Conservation (phyloP, 495 filamentous ascomycete species). For the Apodospora peruviana region DNA sequence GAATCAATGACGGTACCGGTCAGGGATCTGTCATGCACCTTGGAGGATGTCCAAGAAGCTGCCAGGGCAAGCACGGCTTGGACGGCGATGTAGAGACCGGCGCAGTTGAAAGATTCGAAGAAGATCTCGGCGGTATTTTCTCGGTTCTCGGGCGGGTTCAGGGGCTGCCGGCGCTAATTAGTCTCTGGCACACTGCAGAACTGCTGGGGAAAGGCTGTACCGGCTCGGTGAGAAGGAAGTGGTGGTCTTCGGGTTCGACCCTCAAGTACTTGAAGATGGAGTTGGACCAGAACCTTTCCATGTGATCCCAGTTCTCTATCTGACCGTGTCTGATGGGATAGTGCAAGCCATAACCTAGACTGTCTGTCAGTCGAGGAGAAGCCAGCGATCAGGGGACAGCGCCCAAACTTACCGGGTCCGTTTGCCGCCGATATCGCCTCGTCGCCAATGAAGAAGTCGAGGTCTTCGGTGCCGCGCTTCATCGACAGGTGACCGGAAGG, state of each 20-base stretch:
- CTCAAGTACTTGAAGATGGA: slow-evolving; percentile 99
- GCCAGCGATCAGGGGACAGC: not conserved
- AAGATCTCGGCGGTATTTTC: slow-evolving; percentile 99
- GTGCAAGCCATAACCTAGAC: slow-evolving; percentile 82
- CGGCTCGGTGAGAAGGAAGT: slow-evolving; percentile 95
- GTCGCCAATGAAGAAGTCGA: slow-evolving; percentile 99
- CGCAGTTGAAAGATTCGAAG: slow-evolving; percentile 99
- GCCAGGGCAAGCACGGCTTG: slow-evolving; percentile 95
- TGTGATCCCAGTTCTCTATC: slow-evolving; percentile 98
- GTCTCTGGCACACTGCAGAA: not conserved
- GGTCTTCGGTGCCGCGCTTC: slow-evolving; percentile 93
- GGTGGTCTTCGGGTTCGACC: slow-evolving; percentile 96
- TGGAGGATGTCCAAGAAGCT: slow-evolving; percentile 96
- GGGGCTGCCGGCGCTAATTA: slow-evolving; percentile 54
- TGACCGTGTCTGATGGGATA: slow-evolving; percentile 97
- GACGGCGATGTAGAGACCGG: slow-evolving; percentile 96
- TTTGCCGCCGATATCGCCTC: slow-evolving; percentile 79
- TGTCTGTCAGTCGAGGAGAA: slow-evolving; percentile 7
- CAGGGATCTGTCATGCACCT: slow-evolving; percentile 93
- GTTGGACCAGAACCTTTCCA: slow-evolving; percentile 99
- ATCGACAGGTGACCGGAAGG: slow-evolving; percentile 71
- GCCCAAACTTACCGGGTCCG: slow-evolving; percentile 62
- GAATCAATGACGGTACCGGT: slow-evolving; percentile 98
- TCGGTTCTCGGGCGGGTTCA: slow-evolving; percentile 97
- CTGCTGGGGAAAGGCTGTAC: slow-evolving; percentile 42